A percentile compares a stretch with the other conserved stretches of the same genome.
Evolutionary conservation across 176 grass and related monocot species (phyloP).

Genomic region (Phoenix dactylifera): DNA sequence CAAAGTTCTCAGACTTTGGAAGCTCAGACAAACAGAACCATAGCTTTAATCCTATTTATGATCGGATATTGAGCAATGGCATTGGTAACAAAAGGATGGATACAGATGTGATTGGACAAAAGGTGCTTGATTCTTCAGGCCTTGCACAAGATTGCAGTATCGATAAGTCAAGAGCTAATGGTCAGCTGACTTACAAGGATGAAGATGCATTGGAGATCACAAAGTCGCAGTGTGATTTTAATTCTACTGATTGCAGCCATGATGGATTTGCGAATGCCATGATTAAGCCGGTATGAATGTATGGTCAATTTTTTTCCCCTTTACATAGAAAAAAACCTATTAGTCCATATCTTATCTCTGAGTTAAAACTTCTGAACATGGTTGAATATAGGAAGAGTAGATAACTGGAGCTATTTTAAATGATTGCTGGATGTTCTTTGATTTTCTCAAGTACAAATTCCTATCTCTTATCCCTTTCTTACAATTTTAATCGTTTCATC

Average conservation of each 20-base stretch:
- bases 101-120: not conserved
- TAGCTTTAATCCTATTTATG: slow-evolving; percentile 10
- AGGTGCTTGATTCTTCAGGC: too few species aligned
- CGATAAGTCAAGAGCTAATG: not conserved
- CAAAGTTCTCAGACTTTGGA: slow-evolving; percentile 11
- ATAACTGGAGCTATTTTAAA: too few species aligned
- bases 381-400: too few species aligned
- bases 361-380: too few species aligned
- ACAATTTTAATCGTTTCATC: too few species aligned
- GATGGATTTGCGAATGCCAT: not conserved
- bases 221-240: slow-evolving; percentile 35
- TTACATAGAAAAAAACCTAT: not conserved
- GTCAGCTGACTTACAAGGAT: slow-evolving; percentile 5
- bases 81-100: not conserved
- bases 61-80: slow-evolving; percentile 1
- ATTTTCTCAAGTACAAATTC: too few species aligned
- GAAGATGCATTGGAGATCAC: slow-evolving; percentile 26
- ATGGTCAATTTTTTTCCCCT: slow-evolving; percentile 5
- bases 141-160: slow-evolving; percentile 6
- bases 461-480: too few species aligned
- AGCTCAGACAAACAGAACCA: not conserved
- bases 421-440: too few species aligned
- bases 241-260: not conserved
- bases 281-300: slow-evolving; percentile 12
- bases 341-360: too few species aligned